Conservation (phyloP, 2,329 filamentous ascomycete genomes). For the Rhynchosporium secalis region DNA sequence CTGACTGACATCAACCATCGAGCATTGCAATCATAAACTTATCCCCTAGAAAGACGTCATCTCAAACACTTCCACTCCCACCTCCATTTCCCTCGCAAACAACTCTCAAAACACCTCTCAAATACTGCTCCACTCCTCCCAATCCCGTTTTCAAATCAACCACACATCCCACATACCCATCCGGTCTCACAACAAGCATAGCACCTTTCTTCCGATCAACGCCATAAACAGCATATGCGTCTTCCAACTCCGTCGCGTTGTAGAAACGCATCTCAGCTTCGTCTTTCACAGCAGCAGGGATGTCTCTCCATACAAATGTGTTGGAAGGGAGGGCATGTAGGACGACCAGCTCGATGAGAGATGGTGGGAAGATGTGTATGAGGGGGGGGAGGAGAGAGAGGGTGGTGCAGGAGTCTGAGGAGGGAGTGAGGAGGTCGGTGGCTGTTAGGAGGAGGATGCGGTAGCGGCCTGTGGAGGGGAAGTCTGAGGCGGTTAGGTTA, state of each 20-base stretch:
- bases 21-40: too few species aligned
- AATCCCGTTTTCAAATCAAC: not conserved
- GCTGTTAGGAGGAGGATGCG: conserved; percentile 7
- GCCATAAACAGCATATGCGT: conserved; percentile 68
- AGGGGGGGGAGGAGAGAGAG: conserved; percentile 18
- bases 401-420: conserved; percentile 19
- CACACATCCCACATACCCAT: conserved; percentile 64
- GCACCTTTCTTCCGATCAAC: conserved; percentile 56
- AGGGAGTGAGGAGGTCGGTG: conserved; percentile 25
- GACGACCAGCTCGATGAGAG: conserved; percentile 67
- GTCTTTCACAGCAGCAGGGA: conserved; percentile 58
- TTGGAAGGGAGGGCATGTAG: conserved; percentile 44
- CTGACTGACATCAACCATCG: too few species aligned
- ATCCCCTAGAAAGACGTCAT: too few species aligned
- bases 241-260: conserved; percentile 49
- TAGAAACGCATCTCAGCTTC: conserved; percentile 63
- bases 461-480: conserved; percentile 11
- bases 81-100: not conserved
- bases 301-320: conserved; percentile 25
- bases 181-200: conserved; percentile 67
- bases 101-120: not conserved
- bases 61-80: not conserved
- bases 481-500: conserved; percentile 11
- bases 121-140: not conserved
- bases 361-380: conserved; percentile 45